These are phyloP conservation scores for Ogataea populi-albae DNA, from an alignment of 805 yeast genomes.

Conservation along the genomic window DNA sequence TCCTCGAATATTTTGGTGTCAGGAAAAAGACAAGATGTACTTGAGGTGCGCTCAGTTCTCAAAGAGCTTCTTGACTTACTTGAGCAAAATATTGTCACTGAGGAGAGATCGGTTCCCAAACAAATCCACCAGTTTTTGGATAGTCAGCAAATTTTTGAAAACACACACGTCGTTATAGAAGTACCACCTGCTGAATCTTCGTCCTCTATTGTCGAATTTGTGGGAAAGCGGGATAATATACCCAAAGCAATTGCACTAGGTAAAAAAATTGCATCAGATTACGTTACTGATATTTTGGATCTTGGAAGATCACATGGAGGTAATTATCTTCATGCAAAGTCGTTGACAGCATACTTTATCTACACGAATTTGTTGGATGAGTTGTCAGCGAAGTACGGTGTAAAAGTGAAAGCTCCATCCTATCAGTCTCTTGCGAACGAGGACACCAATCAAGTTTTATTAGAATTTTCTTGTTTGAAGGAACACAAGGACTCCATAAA, in stretches of 20 bases:
- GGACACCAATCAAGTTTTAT: slow-evolving; percentile 42
- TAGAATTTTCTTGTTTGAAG: slow-evolving; percentile 58
- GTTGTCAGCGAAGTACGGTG: slow-evolving; percentile 39
- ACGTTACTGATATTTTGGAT: slow-evolving; percentile 66
- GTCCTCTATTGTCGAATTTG: slow-evolving; percentile 50
- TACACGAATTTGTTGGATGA: slow-evolving; percentile 47
- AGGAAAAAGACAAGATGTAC: slow-evolving; percentile 70
- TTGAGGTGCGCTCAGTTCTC: slow-evolving; percentile 52
- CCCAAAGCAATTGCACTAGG: slow-evolving; percentile 62
- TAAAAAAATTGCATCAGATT: slow-evolving; percentile 55
- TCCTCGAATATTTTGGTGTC: slow-evolving; percentile 47
- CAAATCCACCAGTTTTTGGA: slow-evolving; percentile 69
- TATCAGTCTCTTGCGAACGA: slow-evolving; percentile 42
- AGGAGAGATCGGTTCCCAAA: slow-evolving; percentile 62
- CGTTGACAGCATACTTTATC: slow-evolving; percentile 64
- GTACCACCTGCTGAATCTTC: slow-evolving; percentile 46
- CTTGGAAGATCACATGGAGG: slow-evolving; percentile 89
- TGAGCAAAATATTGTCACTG: slow-evolving; percentile 44
- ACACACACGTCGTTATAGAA: slow-evolving; percentile 55
- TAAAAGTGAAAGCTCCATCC: slow-evolving; percentile 48
- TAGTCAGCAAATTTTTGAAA: slow-evolving; percentile 46
- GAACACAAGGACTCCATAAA: slow-evolving; percentile 48
- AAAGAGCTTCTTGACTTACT: slow-evolving; percentile 44
- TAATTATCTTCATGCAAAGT: slow-evolving; percentile 69
- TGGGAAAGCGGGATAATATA: slow-evolving; percentile 59